These are phyloP conservation scores for Straminergon stramineum DNA, from an alignment of 225 moss, liverwort and hornwort species.

Conservation along the genomic window DNA sequence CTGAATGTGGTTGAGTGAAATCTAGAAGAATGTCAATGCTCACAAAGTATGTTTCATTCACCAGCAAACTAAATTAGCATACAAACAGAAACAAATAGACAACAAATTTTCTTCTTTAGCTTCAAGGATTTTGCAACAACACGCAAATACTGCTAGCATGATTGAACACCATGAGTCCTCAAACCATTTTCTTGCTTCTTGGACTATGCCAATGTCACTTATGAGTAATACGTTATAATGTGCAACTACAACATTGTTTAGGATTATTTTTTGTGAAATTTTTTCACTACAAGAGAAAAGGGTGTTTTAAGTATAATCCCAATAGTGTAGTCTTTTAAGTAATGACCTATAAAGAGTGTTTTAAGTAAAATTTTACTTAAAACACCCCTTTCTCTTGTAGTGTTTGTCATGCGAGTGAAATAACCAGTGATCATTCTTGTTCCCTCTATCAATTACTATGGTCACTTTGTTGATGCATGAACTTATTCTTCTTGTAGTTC, in stretches of 20 bases:
- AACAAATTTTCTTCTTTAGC: background rate
- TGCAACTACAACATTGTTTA: background rate
- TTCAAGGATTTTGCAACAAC: background rate
- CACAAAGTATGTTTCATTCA: background rate
- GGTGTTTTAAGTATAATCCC: too few species aligned
- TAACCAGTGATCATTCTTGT: too few species aligned
- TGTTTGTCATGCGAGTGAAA: too few species aligned
- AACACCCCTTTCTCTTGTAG: too few species aligned
- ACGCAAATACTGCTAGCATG: background rate
- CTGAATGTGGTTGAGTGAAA: background rate
- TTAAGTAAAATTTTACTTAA: too few species aligned
- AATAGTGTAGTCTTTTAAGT: too few species aligned
- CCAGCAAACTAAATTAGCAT: background rate
- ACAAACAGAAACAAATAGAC: background rate
- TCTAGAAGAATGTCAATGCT: background rate
- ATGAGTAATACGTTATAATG: background rate
- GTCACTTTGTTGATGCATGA: background rate
- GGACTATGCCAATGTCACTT: background rate
- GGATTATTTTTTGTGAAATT: background rate
- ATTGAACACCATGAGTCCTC: background rate
- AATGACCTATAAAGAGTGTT: too few species aligned
- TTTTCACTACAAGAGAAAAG: too few species aligned
- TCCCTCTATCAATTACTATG: background rate
- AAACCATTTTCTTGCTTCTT: background rate
- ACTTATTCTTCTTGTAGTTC: background rate